Evolutionary conservation across 2,329 filamentous ascomycete genomes (phyloP).

Genomic region (Fusarium keratoplasticum): DNA sequence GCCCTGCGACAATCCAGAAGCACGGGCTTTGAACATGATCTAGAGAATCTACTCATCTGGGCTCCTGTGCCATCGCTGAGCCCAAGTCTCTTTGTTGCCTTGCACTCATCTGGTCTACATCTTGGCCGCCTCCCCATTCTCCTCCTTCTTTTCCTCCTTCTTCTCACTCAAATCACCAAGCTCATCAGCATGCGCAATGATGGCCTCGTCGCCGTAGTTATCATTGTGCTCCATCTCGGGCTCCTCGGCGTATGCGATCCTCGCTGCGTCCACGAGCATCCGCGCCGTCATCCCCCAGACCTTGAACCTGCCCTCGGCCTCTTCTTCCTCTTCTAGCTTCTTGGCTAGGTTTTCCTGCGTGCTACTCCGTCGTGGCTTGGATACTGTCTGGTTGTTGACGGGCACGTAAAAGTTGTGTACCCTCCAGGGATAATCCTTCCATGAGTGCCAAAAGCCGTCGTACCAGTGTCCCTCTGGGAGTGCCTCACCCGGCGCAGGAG

Average conservation of each 20-base stretch:
- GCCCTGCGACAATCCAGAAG: neutral
- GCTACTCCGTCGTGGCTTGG: conserved; percentile 62
- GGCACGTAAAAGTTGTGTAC: conserved; percentile 95
- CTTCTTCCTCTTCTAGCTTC: conserved; percentile 59
- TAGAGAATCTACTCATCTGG: neutral
- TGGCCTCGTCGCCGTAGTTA: conserved; percentile 63
- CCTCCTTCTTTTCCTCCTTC: conserved; percentile 44
- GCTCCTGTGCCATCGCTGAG: neutral
- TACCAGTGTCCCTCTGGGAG: conserved; percentile 79
- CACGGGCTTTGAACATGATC: neutral
- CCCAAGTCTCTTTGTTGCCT: neutral
- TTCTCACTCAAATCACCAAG: conserved; percentile 61
- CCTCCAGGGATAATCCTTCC: conserved; percentile 82
- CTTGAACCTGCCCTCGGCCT: conserved; percentile 72
- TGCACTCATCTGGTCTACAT: conserved; percentile 41
- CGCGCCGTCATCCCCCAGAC: conserved; percentile 97
- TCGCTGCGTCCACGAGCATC: conserved; percentile 88
- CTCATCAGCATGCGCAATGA: conserved; percentile 60
- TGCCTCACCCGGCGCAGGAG: conserved; percentile 49
- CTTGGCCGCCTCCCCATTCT: conserved; percentile 47
- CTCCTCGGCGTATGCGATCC: conserved; percentile 83
- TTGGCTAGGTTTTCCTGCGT: conserved; percentile 58
- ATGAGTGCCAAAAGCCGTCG: conserved; percentile 82
- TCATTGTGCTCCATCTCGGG: conserved; percentile 83
- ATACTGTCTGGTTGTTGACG: conserved; percentile 75